Conservation (phyloP, 208 protist genomes). For the Endotrypanum monterogeii region DNA sequence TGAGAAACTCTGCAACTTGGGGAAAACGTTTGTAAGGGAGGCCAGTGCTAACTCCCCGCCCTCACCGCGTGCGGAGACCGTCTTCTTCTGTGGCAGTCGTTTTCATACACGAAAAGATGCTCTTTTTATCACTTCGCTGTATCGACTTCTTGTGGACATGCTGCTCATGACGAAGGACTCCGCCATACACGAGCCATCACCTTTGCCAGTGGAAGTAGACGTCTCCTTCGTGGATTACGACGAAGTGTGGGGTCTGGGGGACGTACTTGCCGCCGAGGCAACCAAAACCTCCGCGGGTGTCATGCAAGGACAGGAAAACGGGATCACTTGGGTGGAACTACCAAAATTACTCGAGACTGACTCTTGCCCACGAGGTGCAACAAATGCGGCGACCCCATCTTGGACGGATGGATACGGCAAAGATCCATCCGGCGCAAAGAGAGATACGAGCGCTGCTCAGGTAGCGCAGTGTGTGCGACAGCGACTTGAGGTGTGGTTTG, state of each 20-base stretch:
- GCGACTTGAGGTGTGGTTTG: slow-evolving; percentile 16
- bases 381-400: neutral
- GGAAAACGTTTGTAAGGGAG: neutral
- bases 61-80: neutral
- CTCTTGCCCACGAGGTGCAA: neutral
- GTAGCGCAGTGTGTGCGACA: slow-evolving; percentile 4
- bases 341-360: neutral
- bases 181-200: neutral
- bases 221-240: slow-evolving; percentile 55
- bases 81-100: slow-evolving; percentile 14
- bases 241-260: slow-evolving; percentile 41
- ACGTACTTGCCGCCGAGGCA: slow-evolving; percentile 34
- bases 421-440: neutral
- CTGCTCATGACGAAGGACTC: neutral
- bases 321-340: neutral
- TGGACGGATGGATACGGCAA: neutral
- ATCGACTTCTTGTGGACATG: slow-evolving; percentile 11
- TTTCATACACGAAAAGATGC: slow-evolving; percentile 18
- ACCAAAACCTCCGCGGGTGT: neutral
- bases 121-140: slow-evolving; percentile 9
- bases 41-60: neutral
- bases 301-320: neutral
- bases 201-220: neutral
- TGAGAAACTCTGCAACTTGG: neutral
- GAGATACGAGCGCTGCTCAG: neutral